Percentiles rank a stretch among this genome's conserved stretches.
Evolutionary conservation across 1,284 basidiomycete species (phyloP).

Genomic region (Pseudozyma flocculosa): DNA sequence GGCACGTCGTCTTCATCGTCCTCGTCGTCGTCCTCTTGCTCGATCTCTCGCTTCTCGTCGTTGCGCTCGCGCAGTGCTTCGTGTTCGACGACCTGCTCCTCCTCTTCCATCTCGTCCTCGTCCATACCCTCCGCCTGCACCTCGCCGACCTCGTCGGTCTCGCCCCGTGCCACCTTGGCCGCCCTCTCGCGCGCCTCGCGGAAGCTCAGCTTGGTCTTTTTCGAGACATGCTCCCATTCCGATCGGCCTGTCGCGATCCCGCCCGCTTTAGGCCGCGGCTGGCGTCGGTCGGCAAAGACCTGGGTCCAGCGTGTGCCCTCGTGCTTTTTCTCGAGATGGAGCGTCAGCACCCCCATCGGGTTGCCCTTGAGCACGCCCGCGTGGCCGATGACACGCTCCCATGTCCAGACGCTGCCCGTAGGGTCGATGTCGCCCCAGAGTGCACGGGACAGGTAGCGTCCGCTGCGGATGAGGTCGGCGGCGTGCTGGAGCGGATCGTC

Average conservation of each 20-base stretch:
- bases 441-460: slow-evolving; percentile 26
- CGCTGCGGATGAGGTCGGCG: slow-evolving; percentile 22
- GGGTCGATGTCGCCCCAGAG: slow-evolving; percentile 49
- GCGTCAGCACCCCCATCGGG: slow-evolving; percentile 20
- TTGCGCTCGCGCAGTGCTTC: too few relatives aligned
- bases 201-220: slow-evolving; percentile 19
- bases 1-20: slow-evolving; percentile 69
- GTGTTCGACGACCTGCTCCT: slow-evolving; percentile 30
- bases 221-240: background rate
- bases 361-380: slow-evolving; percentile 4
- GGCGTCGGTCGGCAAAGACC: slow-evolving; percentile 64
- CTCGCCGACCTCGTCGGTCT: background rate
- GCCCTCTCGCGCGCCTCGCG: slow-evolving; percentile 3
- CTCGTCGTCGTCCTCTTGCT: slow-evolving; percentile 38
- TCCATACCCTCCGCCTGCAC: background rate
- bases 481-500: slow-evolving; percentile 11
- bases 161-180: background rate
- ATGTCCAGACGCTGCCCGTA: slow-evolving; percentile 39
- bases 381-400: slow-evolving; percentile 21
- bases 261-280: too few relatives aligned
- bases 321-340: slow-evolving; percentile 50
- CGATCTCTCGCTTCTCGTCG: background rate
- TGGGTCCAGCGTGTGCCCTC: slow-evolving; percentile 76
- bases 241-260: too few relatives aligned
- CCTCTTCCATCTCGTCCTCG: slow-evolving; percentile 5